Conservation (phyloP, 2,329 filamentous ascomycete species). For the Fusarium nelsonii region DNA sequence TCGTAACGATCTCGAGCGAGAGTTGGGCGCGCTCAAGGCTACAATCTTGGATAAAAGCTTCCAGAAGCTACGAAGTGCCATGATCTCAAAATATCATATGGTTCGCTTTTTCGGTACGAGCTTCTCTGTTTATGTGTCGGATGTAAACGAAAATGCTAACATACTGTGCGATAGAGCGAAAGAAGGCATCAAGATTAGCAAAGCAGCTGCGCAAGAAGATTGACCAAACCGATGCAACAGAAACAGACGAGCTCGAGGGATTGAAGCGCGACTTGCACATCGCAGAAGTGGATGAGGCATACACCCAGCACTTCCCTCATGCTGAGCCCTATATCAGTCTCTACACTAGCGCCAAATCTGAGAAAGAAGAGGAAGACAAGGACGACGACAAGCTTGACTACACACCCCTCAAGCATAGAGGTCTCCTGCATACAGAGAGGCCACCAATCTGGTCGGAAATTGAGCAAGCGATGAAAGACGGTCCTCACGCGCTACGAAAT, state of each 20-base stretch:
- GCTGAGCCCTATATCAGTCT: conserved; percentile 77
- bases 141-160: conserved; percentile 18
- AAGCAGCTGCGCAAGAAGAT: conserved; percentile 74
- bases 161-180: conserved; percentile 68
- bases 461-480: conserved; percentile 72
- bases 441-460: conserved; percentile 76
- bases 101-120: conserved; percentile 82
- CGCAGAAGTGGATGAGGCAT: conserved; percentile 80
- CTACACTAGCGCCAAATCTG: conserved; percentile 59
- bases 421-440: conserved; percentile 60
- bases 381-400: conserved; percentile 46
- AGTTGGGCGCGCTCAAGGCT: conserved; percentile 74
- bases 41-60: conserved; percentile 71
- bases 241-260: conserved; percentile 65
- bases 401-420: conserved; percentile 56
- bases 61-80: conserved; percentile 72
- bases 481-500: conserved; percentile 62
- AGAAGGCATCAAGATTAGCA: conserved; percentile 76
- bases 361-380: conserved; percentile 54
- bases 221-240: conserved; percentile 61
- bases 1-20: conserved; percentile 76
- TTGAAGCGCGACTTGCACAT: conserved; percentile 72
- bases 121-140: background rate
- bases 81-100: conserved; percentile 86
- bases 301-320: conserved; percentile 78